phyloP scores from a whole-genome alignment of 1,139 yeast species.

The Spathaspora sp. region DNA sequence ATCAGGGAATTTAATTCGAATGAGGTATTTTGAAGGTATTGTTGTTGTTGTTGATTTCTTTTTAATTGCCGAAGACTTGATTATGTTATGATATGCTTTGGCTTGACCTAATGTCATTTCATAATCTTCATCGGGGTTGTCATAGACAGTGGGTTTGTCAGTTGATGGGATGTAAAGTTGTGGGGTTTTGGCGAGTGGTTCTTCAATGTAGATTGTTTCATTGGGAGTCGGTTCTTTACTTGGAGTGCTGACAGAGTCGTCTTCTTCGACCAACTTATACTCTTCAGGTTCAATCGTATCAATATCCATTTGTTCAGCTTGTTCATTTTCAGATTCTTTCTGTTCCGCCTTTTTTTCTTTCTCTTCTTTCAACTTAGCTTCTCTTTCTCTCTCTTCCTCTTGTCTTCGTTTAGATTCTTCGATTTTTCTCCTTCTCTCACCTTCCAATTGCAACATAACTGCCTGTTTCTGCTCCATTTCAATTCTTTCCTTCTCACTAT shows the following conservation, averaged over 20 bases:
- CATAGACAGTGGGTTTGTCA: conserved; percentile 20
- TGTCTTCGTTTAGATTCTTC: neutral
- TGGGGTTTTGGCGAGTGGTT: conserved; percentile 16
- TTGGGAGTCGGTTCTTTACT: conserved; percentile 1
- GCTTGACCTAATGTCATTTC: conserved; percentile 55
- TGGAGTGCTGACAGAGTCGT: neutral
- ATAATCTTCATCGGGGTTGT: conserved; percentile 48
- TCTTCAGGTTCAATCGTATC: neutral
- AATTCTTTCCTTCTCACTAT: conserved; percentile 8
- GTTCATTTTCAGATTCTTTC: neutral
- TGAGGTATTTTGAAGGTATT: conserved; percentile 22
- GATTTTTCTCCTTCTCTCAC: conserved; percentile 13
- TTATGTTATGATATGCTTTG: conserved; percentile 48
- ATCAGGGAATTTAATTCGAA: conserved; percentile 57
- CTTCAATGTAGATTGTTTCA: conserved; percentile 6
- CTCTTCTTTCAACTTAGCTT: conserved; percentile 1
- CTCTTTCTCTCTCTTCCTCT: too few relatives aligned
- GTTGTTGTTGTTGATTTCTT: conserved; percentile 16
- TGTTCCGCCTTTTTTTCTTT: conserved; percentile 6
- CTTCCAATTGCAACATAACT: conserved; percentile 19
- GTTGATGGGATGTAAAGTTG: conserved; percentile 25
- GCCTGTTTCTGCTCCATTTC: too few relatives aligned
- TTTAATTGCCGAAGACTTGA: conserved; percentile 37
- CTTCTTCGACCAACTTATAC: conserved; percentile 4
- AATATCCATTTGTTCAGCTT: conserved; percentile 2